These are phyloP conservation scores for Solanum chaucha DNA, from an alignment of 257 asterid species.

Conservation along the genomic window DNA sequence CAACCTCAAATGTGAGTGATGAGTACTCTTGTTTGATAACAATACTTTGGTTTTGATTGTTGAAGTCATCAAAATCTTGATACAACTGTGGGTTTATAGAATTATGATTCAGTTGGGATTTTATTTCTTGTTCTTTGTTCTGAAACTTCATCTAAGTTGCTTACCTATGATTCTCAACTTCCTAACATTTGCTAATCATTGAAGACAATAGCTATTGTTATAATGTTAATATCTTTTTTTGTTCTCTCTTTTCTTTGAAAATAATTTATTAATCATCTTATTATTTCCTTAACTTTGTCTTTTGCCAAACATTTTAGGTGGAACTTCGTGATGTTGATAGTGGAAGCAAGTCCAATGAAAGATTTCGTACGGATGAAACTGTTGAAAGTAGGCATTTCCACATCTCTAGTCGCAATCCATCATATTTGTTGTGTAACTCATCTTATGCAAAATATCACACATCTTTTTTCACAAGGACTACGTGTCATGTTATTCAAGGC, in stretches of 20 bases:
- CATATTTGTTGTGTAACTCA: not conserved
- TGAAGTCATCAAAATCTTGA: not conserved
- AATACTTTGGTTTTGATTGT: not conserved
- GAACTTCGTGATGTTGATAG: conserved; percentile 94
- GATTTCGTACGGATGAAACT: conserved; percentile 85
- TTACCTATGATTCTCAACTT: not conserved
- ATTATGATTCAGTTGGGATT: not conserved
- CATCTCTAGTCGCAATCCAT: not conserved
- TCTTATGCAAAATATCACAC: not conserved
- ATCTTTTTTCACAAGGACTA: not conserved
- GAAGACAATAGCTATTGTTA: not conserved
- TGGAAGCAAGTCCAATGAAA: conserved; percentile 83
- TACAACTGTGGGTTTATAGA: not conserved
- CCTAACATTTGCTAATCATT: not conserved
- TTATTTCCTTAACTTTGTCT: conserved; percentile 2
- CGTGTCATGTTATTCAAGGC: not conserved
- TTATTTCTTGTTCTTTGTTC: not conserved
- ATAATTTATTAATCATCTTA: not conserved
- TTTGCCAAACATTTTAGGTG: conserved; percentile 46
- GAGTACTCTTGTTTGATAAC: not conserved
- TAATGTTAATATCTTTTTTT: not conserved
- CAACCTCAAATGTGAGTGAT: not conserved
- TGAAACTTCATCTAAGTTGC: not conserved
- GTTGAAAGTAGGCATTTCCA: conserved; percentile 60
- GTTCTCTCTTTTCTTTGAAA: not conserved